Conservation (phyloP, 352 stramenopile species). For the Phytopythium cucurbitacearum region DNA sequence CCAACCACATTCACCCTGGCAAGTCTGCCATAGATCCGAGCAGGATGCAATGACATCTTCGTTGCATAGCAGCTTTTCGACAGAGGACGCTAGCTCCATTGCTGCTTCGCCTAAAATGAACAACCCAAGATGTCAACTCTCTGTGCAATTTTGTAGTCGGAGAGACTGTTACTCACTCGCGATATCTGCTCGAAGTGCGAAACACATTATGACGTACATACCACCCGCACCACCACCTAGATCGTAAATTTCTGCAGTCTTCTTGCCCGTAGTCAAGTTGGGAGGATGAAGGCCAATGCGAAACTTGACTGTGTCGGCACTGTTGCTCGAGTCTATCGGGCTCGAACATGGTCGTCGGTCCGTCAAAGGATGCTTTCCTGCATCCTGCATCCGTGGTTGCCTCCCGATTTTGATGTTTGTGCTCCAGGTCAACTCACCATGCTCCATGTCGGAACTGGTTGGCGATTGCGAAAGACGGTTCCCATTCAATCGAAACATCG, state of each 20-base stretch:
- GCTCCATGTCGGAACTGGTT: no score
- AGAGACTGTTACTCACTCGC: slow-evolving; percentile 9
- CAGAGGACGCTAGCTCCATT: slow-evolving; percentile 39
- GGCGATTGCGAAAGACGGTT: no score
- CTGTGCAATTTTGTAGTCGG: not conserved
- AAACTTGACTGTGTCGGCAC: slow-evolving; percentile 29
- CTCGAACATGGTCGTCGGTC: no score
- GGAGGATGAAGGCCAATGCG: slow-evolving; percentile 29
- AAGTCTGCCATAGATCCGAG: slow-evolving; percentile 26
- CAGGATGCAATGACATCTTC: slow-evolving; percentile 29
- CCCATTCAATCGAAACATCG: no score
- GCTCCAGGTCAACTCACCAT: no score
- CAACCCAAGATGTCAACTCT: not conserved
- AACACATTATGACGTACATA: slow-evolving; percentile 22
- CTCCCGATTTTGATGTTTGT: no score
- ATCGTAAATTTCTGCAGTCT: no score
- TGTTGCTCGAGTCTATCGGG: no score
- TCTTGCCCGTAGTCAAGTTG: slow-evolving; percentile 3
- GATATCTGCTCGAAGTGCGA: slow-evolving; percentile 30
- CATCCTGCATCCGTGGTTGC: no score
- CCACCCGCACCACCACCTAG: not conserved
- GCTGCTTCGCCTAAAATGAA: slow-evolving; percentile 36
- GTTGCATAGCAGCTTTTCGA: slow-evolving; percentile 37
- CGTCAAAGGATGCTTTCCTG: no score
- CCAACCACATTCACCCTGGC: slow-evolving; percentile 24